Percentiles rank a stretch among this genome's conserved stretches.
Conservation (phyloP, 768 basidiomycete genomes). For the Auricularia auricula-judae region DNA sequence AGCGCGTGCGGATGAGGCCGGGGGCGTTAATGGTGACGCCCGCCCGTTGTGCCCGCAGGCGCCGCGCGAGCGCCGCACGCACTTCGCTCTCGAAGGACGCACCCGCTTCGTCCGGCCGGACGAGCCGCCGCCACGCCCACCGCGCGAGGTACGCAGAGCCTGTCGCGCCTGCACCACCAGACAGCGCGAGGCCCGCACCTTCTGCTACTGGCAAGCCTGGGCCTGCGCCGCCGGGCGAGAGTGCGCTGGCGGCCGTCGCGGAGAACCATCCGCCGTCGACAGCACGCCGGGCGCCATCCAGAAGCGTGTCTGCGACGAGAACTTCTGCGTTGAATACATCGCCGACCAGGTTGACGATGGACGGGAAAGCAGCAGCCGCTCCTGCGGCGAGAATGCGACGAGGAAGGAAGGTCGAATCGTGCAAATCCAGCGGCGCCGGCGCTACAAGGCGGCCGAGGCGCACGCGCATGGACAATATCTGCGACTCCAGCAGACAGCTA, state of each 20-base stretch:
- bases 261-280: neutral
- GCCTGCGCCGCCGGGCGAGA: neutral
- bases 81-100: conserved; percentile 66
- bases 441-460: conserved; percentile 68
- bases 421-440: conserved; percentile 63
- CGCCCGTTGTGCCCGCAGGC: neutral
- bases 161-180: conserved; percentile 45
- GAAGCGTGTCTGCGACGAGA: conserved; percentile 60
- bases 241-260: neutral
- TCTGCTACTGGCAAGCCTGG: neutral
- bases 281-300: conserved; percentile 29
- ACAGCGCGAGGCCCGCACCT: neutral
- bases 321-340: conserved; percentile 79
- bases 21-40: neutral
- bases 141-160: conserved; percentile 72
- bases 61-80: conserved; percentile 7
- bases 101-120: conserved; percentile 10
- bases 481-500: conserved; percentile 66
- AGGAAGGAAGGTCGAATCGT: conserved; percentile 58
- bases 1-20: neutral
- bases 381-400: conserved; percentile 59
- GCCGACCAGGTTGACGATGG: conserved; percentile 65
- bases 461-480: conserved; percentile 69
- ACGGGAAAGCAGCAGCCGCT: conserved; percentile 76
- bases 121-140: conserved; percentile 69